Base-by-base conservation (phyloP, 2,329 filamentous ascomycete genomes). In the Coleophoma crateriformis region DNA sequence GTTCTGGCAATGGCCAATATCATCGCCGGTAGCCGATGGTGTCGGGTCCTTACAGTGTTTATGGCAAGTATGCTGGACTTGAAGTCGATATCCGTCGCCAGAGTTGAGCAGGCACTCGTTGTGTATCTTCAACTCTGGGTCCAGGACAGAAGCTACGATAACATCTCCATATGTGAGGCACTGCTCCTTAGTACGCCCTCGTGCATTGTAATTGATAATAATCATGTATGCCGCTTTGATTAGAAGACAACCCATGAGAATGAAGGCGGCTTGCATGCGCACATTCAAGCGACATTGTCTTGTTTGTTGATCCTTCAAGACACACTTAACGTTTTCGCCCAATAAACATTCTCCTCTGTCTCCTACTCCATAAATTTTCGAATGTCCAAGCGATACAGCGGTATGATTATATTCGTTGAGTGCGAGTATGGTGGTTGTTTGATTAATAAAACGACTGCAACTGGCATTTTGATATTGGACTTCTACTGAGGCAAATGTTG, bases 101-200 rank as follows among this genome's bases (percentile, higher is more conserved):
- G 57, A 56, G 15, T 59, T 59, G 33, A 59, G 51, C 14, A 58
- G 39, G 33, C 55, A 59, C 42, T 59, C 57, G 22, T 58, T 56
- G 19, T 56, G 51, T 14, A 59, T 49, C 35, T 59, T 58, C 15
- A 59, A 42, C 17, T 53, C 50, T 7, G 53, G 50, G 17, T 58
- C 44, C 4, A 59, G 50, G 12, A 59, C 57, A 7, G 57, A 59
- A 14, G 57, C 51, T 32, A 58, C 49, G 14, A 59, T 53, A 4
- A 59, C 55, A 49, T 59, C 53, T 32, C 55, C 57, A 47, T 54
- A 56, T 4, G 57, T 58, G 11, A 59, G 41, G 15, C 51, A 53
- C 11, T 50, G 47, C n/a, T 54, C 48, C 33, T 57, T 58, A 4
- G 45, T 48, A 14, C 42, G 45, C 8, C 35, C 19, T 38, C 55